Base-by-base conservation (phyloP, 768 basidiomycete species). In the Leccinum uliginosum region DNA sequence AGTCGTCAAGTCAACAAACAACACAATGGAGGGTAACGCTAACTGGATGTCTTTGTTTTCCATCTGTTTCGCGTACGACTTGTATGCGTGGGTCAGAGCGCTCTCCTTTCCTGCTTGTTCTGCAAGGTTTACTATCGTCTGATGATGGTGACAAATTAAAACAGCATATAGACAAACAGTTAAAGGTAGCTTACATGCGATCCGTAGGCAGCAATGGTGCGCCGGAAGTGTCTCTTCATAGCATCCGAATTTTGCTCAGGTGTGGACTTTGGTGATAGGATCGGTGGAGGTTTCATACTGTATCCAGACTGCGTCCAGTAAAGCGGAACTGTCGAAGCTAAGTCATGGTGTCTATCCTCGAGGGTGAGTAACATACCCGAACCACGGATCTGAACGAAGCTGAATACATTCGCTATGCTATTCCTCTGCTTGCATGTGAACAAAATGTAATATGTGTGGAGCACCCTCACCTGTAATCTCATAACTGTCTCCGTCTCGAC, bases 401-500 rank as follows among this genome's bases (percentile, higher is more conserved):
- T 85, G 69, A 96, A 96, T 11, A 91, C 74, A 65, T 96, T 94
- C 27, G 78, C 74, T 53, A 78, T 81, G 15, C 80, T 84, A 64
- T 93, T 88, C 2, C 91, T 82, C 91, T 93, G 59, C 17, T 49
- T 50, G 57, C 21, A 57, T 27, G 17, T 54, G 34, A 35, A 50
- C 24, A 58, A 34, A 46, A 27, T 4, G 4, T 27, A 35, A 34
- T 51, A 48, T 19, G 30, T 3, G 19, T 14, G 14, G 21, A 59
- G 17, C 24, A 15, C 5, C 19, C 80, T 38, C 57, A 92, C 93
- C 78, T 89, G 82, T 11, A 95, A 82, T 44, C 85, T 79, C 77
- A 91, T 83, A 52, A 96, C 85, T 3, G 91, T 88, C 74, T 98
- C 95, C 0, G 93, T 93, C 72, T 98, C 93, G 2, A 98, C 93